A percentile compares a stretch with the other conserved stretches of the same genome.
These are phyloP conservation scores for Diaporthe vaccinii DNA, from an alignment of 2,329 filamentous ascomycete genomes.

Conservation along the genomic window DNA sequence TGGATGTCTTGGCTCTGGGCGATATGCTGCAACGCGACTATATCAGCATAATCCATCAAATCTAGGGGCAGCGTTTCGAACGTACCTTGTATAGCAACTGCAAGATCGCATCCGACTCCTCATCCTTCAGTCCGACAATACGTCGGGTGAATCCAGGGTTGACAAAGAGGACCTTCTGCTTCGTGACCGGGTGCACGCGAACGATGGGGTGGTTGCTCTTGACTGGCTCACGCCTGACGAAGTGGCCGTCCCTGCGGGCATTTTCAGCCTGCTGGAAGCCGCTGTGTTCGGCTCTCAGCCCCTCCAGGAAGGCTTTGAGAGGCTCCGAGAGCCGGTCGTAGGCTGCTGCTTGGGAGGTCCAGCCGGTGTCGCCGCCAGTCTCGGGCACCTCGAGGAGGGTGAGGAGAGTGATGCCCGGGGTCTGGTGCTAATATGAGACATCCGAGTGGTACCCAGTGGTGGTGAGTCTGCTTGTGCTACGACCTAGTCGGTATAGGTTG, in stretches of 20 bases:
- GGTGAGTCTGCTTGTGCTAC: slow-evolving; percentile 52
- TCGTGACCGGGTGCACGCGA: slow-evolving; percentile 70
- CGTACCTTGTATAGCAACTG: slow-evolving; percentile 73
- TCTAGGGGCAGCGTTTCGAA: background rate
- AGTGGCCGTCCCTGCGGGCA: slow-evolving; percentile 50
- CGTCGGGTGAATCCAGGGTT: slow-evolving; percentile 49
- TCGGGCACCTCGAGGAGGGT: slow-evolving; percentile 53
- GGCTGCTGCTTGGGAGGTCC: slow-evolving; percentile 54
- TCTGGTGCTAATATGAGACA: slow-evolving; percentile 58
- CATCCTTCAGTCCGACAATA: slow-evolving; percentile 75
- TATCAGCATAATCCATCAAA: slow-evolving; percentile 27
- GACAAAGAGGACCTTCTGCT: slow-evolving; percentile 48
- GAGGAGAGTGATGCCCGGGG: slow-evolving; percentile 57
- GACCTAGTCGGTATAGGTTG: slow-evolving; percentile 56
- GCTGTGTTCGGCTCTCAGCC: slow-evolving; percentile 55
- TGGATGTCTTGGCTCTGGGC: slow-evolving; percentile 74
- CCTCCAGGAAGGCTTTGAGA: slow-evolving; percentile 53
- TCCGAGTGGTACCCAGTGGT: slow-evolving; percentile 57
- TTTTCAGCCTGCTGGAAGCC: slow-evolving; percentile 55
- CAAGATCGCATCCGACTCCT: slow-evolving; percentile 76
- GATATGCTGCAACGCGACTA: slow-evolving; percentile 53
- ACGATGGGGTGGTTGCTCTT: slow-evolving; percentile 76
- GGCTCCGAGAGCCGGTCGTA: slow-evolving; percentile 54
- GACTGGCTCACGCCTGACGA: slow-evolving; percentile 73
- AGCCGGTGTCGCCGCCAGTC: slow-evolving; percentile 55